Evolutionary conservation across 2,329 filamentous ascomycete species (phyloP).

Genomic region (Microsporum canis): DNA sequence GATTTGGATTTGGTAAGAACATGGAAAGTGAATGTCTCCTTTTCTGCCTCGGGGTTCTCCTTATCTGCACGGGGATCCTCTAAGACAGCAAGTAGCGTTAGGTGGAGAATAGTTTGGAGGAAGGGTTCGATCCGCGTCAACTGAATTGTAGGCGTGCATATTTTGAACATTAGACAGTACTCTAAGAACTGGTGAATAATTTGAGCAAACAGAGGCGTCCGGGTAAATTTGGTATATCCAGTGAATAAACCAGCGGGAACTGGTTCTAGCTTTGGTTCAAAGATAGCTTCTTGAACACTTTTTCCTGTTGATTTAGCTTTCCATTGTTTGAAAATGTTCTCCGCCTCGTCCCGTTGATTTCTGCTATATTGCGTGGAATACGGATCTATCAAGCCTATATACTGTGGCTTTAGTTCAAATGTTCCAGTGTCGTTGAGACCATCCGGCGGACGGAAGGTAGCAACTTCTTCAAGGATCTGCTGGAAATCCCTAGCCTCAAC

Average conservation of each 20-base stretch:
- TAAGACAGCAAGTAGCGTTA: constrained; percentile 71
- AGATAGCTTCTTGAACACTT: constrained; percentile 70
- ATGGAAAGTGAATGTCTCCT: constrained; percentile 59
- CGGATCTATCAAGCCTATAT: constrained; percentile 79
- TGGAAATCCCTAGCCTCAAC: constrained; percentile 84
- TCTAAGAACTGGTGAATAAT: constrained; percentile 79
- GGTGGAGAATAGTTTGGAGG: constrained; percentile 78
- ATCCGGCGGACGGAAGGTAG: constrained; percentile 79
- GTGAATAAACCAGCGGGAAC: constrained; percentile 69
- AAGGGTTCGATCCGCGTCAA: constrained; percentile 80
- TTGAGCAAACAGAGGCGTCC: constrained; percentile 75
- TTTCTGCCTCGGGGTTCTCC: constrained; percentile 30
- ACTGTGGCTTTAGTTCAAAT: constrained; percentile 81
- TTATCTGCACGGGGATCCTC: constrained; percentile 60
- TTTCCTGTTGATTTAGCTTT: constrained; percentile 81
- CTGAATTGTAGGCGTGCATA: constrained; percentile 62
- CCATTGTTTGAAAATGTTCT: constrained; percentile 75
- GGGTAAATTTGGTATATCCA: constrained; percentile 65
- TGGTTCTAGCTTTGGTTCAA: constrained; percentile 69
- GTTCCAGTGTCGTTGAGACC: constrained; percentile 85
- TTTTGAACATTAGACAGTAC: constrained; percentile 61
- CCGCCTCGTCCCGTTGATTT: constrained; percentile 92
- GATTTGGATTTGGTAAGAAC: constrained; percentile 54
- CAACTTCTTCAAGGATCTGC: constrained; percentile 72
- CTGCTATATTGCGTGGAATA: constrained; percentile 95